These are phyloP conservation scores for Rhynchospora tenuis DNA, from an alignment of 176 grass and related monocot genomes.

Conservation along the genomic window DNA sequence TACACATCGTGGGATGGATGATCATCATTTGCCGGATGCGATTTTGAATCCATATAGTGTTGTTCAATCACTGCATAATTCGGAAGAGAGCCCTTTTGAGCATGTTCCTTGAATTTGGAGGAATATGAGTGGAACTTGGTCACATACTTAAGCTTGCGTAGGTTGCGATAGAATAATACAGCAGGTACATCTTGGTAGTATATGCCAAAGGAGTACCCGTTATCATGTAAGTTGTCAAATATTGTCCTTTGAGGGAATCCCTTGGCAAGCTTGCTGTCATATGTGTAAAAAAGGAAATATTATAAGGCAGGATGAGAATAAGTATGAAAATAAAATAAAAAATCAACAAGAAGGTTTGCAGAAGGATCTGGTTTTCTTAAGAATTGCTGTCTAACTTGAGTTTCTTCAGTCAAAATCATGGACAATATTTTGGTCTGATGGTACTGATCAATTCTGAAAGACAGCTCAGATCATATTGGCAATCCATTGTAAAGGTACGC, in stretches of 20 bases:
- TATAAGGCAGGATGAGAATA: background rate
- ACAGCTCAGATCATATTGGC: background rate
- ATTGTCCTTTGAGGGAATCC: slow-evolving; percentile 81
- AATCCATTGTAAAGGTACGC: background rate
- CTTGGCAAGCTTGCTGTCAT: slow-evolving; percentile 43
- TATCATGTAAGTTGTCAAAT: slow-evolving; percentile 78
- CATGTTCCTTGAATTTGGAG: slow-evolving; percentile 39
- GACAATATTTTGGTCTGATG: background rate
- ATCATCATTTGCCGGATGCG: slow-evolving; percentile 66
- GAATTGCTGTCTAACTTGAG: slow-evolving; percentile 17
- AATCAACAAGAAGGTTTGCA: background rate
- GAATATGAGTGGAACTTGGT: slow-evolving; percentile 59
- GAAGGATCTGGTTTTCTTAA: background rate
- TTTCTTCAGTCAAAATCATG: background rate
- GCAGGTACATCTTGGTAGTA: slow-evolving; percentile 88
- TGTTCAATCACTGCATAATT: slow-evolving; percentile 91
- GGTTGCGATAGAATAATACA: slow-evolving; percentile 75
- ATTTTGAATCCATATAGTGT: slow-evolving; percentile 69
- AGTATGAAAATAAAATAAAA: background rate
- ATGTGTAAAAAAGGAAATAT: background rate
- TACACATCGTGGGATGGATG: slow-evolving; percentile 95
- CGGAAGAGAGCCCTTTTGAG: slow-evolving; percentile 43
- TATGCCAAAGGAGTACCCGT: slow-evolving; percentile 62
- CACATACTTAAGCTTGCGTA: slow-evolving; percentile 88
- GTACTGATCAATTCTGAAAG: background rate